Conservation (phyloP, 2,329 filamentous ascomycete species). For the Colletotrichum tanaceti region DNA sequence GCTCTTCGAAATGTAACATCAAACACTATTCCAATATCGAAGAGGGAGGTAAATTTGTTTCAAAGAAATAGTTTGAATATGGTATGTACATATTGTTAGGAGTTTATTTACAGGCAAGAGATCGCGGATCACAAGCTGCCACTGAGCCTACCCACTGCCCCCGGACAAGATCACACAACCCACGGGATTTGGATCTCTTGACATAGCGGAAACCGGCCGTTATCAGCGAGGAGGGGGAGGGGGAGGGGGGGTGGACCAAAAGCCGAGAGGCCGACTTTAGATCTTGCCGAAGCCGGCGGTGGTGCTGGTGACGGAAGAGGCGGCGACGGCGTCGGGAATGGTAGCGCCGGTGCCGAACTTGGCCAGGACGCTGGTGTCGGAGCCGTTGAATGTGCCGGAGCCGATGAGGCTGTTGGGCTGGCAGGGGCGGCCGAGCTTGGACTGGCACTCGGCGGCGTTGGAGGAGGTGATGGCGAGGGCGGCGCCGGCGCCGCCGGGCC, state of each 20-base stretch:
- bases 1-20: neutral
- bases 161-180: neutral
- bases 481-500: constrained; percentile 41
- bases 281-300: constrained; percentile 61
- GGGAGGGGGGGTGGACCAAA: no score
- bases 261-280: constrained; percentile 43
- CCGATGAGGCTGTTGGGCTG: constrained; percentile 60
- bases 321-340: constrained; percentile 47
- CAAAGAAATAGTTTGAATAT: constrained; percentile 10
- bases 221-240: neutral
- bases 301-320: constrained; percentile 50
- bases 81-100: no score
- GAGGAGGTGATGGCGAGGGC: constrained; percentile 36
- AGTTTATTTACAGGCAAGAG: no score
- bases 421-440: constrained; percentile 62
- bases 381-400: constrained; percentile 52
- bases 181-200: neutral
- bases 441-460: constrained; percentile 52
- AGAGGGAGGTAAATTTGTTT: neutral
- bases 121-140: constrained; percentile 3
- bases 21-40: neutral
- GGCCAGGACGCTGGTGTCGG: constrained; percentile 60
- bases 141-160: neutral
- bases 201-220: neutral
- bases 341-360: constrained; percentile 63